Evolutionary conservation across 2,329 filamentous ascomycete genomes (phyloP).

Genomic region (Biscogniauxia mediterranea): DNA sequence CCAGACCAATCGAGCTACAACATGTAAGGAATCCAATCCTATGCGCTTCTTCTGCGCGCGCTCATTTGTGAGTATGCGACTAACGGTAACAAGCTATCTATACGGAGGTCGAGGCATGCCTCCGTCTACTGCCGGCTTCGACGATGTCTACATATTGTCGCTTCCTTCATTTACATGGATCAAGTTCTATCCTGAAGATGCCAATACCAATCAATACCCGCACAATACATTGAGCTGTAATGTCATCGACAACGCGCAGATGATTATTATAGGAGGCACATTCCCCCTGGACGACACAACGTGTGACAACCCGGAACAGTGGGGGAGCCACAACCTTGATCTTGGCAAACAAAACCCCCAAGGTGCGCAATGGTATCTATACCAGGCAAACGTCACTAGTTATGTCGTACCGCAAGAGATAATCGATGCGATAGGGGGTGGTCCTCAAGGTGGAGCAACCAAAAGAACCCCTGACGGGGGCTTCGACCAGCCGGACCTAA

Average conservation of each 20-base stretch:
- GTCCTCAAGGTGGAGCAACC: constrained; percentile 52
- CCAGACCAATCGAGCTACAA: constrained; percentile 62
- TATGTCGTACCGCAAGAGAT: constrained; percentile 56
- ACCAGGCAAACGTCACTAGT: constrained; percentile 45
- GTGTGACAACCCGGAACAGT: constrained; percentile 53
- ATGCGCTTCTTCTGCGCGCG: background rate
- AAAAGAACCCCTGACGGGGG: constrained; percentile 46
- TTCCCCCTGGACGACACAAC: constrained; percentile 43
- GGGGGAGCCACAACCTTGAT: constrained; percentile 56
- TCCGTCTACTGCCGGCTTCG: constrained; percentile 48
- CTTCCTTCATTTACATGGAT: constrained; percentile 65
- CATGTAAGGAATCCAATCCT: constrained; percentile 46
- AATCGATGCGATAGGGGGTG: constrained; percentile 49
- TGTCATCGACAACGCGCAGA: constrained; percentile 55
- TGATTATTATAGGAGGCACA: constrained; percentile 61
- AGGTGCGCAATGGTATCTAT: constrained; percentile 50
- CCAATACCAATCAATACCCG: constrained; percentile 40
- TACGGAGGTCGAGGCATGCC: constrained; percentile 57
- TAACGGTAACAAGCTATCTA: constrained; percentile 47
- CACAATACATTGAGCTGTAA: constrained; percentile 60
- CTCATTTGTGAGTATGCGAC: background rate
- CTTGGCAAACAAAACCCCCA: constrained; percentile 48
- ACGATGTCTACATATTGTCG: constrained; percentile 62
- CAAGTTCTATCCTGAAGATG: constrained; percentile 46
- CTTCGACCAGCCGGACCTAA: constrained; percentile 51